Evolutionary conservation across 106 monocot genomes (phyloP), one percentile per base, ranked within the genome.

Genomic region (Acorus gramineus): DNA sequence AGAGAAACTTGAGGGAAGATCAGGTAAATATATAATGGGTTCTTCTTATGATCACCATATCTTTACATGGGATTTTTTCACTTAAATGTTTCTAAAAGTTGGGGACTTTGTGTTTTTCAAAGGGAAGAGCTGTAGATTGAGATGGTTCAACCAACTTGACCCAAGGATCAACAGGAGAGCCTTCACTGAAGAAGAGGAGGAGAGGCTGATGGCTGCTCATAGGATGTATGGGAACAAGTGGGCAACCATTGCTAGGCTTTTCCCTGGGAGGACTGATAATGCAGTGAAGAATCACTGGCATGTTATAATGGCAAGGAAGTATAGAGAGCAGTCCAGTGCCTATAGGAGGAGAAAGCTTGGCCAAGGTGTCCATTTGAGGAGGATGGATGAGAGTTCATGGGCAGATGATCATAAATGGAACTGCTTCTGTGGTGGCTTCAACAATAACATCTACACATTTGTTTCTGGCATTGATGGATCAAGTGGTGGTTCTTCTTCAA

Each of bases 101-200:
- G 28, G 28, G 28, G 28, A 28, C 28, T 28, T 28, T 28, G 28
- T 28, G 28, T 28, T 28, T 28, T 28, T 28, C 28, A 28, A 4
- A 69, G 69, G 69, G 66, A 89, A 93, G 81, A 93, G 93, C 58
- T 93, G 93, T 63, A 85, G 93, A 64, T 68, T 93, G 58, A 73
- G 89, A 52, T 93, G 93, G 93, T 93, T 93, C 81, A 93, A 93
- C 80, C 93, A 93, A 73, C 80, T 93, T 57, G 89, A 93, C 71
- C 93, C 93, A 0, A 73, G 83, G 70, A 93, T 93, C 55, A 93
- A 89, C 73, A 76, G 83, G 67, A 80, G 76, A 63, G 79, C 93
- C 3, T 93, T 93, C 68, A 93, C 42, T 8, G 93, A 85, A 46
- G 93, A 89, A 53, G 93, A 93, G 55, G 93, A 89, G 63, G 89